Evolutionary conservation across 345 rosid genomes (phyloP).

Genomic region (Zanthoxylum bungeanum): DNA sequence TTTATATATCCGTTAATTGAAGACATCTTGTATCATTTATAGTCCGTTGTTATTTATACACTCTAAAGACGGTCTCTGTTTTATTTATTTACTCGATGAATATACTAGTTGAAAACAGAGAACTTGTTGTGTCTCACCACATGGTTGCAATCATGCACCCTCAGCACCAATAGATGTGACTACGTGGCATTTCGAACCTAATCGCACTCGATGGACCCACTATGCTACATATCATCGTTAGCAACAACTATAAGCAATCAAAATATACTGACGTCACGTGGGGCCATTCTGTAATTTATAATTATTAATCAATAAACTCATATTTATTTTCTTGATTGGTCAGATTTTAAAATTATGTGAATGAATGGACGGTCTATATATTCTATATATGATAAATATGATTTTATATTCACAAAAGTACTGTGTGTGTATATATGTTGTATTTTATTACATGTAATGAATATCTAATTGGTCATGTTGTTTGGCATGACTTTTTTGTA

Average conservation of each 20-base stretch:
- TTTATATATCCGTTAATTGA: too few relatives aligned
- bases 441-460: background rate
- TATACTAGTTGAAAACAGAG: background rate
- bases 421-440: too few relatives aligned
- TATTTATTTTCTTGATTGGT: background rate
- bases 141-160: slow-evolving; percentile 25
- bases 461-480: background rate
- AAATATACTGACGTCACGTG: too few relatives aligned
- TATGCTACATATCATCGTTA: background rate
- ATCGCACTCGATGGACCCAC: background rate
- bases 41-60: too few relatives aligned
- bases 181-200: background rate
- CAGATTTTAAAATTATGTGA: background rate
- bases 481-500: slow-evolving; percentile 17
- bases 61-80: slow-evolving; percentile 13
- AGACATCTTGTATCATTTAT: too few relatives aligned
- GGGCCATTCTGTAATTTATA: too few relatives aligned
- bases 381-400: background rate
- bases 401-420: background rate
- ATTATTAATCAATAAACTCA: too few relatives aligned
- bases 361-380: background rate
- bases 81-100: background rate
- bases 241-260: too few relatives aligned
- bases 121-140: slow-evolving; percentile 5
- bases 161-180: background rate